Percentiles rank a stretch among this genome's conserved stretches.
phyloP scores from a whole-genome alignment of 2,329 filamentous ascomycete genomes.

The Penicillium sp. region DNA sequence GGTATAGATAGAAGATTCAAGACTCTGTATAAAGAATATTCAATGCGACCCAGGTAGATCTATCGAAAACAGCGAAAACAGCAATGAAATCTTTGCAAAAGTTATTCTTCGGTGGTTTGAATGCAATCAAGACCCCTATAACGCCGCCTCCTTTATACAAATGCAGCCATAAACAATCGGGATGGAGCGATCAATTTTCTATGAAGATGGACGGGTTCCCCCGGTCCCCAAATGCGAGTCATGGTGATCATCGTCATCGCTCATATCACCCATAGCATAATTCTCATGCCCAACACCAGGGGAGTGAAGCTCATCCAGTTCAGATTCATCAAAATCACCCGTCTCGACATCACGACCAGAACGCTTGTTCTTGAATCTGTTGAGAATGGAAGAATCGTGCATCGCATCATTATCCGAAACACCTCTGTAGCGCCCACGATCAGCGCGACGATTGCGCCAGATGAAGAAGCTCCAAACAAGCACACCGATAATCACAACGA shows the following conservation, averaged over 20 bases:
- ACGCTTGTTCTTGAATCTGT: slow-evolving; percentile 47
- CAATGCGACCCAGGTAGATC: not conserved
- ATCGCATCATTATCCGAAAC: slow-evolving; percentile 44
- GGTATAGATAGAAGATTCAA: slow-evolving; percentile 3
- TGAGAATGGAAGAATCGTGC: slow-evolving; percentile 39
- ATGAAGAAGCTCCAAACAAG: slow-evolving; percentile 69
- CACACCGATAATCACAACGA: slow-evolving; percentile 73
- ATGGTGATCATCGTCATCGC: slow-evolving; percentile 34
- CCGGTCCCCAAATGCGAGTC: not conserved
- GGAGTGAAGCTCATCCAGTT: slow-evolving; percentile 54
- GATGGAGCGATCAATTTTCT: slow-evolving; percentile 1
- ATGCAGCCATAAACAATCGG: slow-evolving; percentile 2
- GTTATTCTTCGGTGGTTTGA: not conserved
- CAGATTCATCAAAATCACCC: slow-evolving; percentile 59
- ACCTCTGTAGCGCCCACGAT: slow-evolving; percentile 43
- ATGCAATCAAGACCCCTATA: not conserved
- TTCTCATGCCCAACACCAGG: slow-evolving; percentile 35
- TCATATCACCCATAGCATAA: slow-evolving; percentile 50
- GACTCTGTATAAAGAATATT: slow-evolving; percentile 4
- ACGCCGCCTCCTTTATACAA: slow-evolving; percentile 6
- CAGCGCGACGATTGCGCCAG: slow-evolving; percentile 53
- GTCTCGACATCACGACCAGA: slow-evolving; percentile 54
- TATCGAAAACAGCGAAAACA: too few species aligned
- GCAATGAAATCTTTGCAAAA: not conserved
- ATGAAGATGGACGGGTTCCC: slow-evolving; percentile 8